These are phyloP conservation scores for Quercus gilva DNA, from an alignment of 306 rosid species.

Conservation along the genomic window DNA sequence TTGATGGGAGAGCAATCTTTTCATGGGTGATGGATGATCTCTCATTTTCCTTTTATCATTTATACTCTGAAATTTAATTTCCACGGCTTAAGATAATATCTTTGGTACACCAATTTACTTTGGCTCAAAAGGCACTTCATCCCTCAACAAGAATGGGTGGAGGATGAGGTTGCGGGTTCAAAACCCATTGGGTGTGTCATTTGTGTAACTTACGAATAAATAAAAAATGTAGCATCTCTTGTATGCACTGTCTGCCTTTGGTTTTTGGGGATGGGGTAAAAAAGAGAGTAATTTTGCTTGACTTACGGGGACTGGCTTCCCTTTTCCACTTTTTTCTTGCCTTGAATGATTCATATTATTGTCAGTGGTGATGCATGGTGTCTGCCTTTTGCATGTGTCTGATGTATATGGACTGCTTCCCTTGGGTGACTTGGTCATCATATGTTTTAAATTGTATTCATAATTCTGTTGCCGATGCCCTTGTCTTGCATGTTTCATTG, in stretches of 20 bases:
- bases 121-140: too few relatives aligned
- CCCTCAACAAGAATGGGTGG: not conserved
- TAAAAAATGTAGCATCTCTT: too few relatives aligned
- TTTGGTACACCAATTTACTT: too few relatives aligned
- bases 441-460: not conserved
- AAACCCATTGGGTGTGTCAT: too few relatives aligned
- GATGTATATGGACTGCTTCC: not conserved
- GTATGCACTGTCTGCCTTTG: too few relatives aligned
- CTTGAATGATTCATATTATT: not conserved
- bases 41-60: not conserved
- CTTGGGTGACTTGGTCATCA: not conserved
- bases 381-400: not conserved
- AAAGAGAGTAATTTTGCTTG: not conserved
- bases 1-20: not conserved
- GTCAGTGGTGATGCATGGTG: too few relatives aligned
- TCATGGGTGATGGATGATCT: not conserved
- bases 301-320: not conserved
- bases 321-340: not conserved
- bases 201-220: too few relatives aligned
- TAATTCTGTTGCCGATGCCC: not conserved
- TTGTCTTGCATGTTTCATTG: not conserved
- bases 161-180: not conserved
- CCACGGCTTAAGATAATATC: not conserved
- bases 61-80: not conserved
- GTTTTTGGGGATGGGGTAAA: too few relatives aligned